A percentile compares a stretch with the other conserved stretches of the same genome.
Evolutionary conservation across 495 filamentous ascomycete genomes (phyloP).

Genomic region (Talaromyces nanjingensis): DNA sequence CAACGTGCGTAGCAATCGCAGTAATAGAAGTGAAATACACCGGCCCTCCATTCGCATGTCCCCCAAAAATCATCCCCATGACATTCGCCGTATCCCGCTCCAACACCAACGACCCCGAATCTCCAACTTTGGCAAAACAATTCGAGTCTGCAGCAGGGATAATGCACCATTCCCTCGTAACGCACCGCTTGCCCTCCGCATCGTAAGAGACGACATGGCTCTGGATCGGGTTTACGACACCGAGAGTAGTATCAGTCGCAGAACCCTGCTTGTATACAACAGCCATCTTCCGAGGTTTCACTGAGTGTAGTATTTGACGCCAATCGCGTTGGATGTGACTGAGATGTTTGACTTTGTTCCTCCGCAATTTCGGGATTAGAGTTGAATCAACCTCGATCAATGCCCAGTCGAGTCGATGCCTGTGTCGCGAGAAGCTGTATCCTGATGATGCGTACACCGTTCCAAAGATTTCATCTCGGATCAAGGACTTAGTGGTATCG

Average conservation of each 20-base stretch:
- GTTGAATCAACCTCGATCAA: neutral
- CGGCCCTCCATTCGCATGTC: neutral
- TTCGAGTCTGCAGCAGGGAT: neutral
- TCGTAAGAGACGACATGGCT: conserved; percentile 2
- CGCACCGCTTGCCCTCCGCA: neutral
- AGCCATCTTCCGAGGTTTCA: neutral
- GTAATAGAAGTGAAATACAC: conserved; percentile 7
- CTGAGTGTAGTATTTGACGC: neutral
- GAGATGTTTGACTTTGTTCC: neutral
- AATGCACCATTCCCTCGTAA: conserved; percentile 2
- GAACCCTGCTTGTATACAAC: neutral
- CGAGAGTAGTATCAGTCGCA: neutral
- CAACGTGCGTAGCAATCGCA: neutral
- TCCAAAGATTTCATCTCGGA: neutral
- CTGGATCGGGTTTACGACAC: conserved; percentile 2
- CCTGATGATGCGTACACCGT: conserved; percentile 1
- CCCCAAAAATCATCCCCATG: conserved; percentile 7
- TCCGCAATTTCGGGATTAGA: neutral
- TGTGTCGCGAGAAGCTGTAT: neutral
- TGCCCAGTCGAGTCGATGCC: conserved; percentile 7
- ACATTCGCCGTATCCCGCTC: conserved; percentile 1
- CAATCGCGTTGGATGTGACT: neutral
- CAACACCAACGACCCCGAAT: conserved; percentile 6
- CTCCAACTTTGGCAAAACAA: neutral
- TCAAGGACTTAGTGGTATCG: neutral